Evolutionary conservation across 495 filamentous ascomycete genomes (phyloP), one percentile per base, ranked within the genome.

Genomic region (Lineolata rhizophorae): DNA sequence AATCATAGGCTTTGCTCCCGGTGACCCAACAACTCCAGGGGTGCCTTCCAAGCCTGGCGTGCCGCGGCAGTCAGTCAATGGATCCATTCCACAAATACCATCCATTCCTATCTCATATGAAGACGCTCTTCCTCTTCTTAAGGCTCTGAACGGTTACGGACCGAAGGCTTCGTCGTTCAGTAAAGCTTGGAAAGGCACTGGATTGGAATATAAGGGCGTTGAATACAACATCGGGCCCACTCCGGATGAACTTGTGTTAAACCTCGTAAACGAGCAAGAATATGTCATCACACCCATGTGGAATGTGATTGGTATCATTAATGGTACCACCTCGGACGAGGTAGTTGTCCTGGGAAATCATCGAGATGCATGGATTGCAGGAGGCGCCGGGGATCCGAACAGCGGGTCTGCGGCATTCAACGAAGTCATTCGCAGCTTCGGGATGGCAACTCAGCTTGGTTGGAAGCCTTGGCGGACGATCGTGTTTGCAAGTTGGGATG

Each of bases 291-390:
- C 81, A 0, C 82, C 83, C 3, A 52, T 87, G 34, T 97, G 90
- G 90, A 79, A 97, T 41, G 81, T 87, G 9, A 90, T 97, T 38
- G 87, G 87, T 20, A 61, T 83, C 18, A 83, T 97, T 52, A 92
- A 92, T 35, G 87, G 87, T n/a, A 73, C 68, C 5, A 70, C 92
- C 32, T 58, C 70, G 1, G 72, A 83, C 34, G 85, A 94, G 46
- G 83, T 91, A 8, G 62, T 93, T 29, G 61, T 97, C 4, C 54
- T 95, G n/a, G 90, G 90, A 10, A 95, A 95, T 45, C 87, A 97
- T 47, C 73, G 84, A 10, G 87, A 97, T 55, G 79, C 83, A 0
- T 94, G 83, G 83, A 70, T 90, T 46, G 78, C 75, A 5, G 81
- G 83, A 30, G 54, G 54, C 3, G 52, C 54, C 4, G 54, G 46